Base-by-base conservation (phyloP, 2,329 filamentous ascomycete species). In the Metarhizium sp. region DNA sequence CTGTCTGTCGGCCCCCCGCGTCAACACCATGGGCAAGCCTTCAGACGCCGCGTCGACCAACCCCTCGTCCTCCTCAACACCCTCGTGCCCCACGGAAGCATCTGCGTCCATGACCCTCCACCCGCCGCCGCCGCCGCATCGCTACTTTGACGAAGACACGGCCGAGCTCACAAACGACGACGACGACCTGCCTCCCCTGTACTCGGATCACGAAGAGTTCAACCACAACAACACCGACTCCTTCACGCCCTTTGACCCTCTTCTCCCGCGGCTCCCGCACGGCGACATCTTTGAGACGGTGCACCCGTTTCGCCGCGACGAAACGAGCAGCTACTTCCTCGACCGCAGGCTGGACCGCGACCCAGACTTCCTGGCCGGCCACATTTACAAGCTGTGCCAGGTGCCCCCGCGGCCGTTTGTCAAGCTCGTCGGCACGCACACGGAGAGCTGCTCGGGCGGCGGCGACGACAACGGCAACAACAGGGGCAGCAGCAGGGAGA, bases 371-470 rank as follows among this genome's bases (percentile, higher is more conserved):
- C 71, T 84, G 20, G 69, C 77, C 56, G 56, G 64, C 13, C 73
- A 79, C 59, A 67, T 84, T 58, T 61, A 61, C 1, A 60, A 66
- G 6, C 75, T 79, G 49, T 72, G 78, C 30, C 62, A 62, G 32
- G 64, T 71, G 10, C 81, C 82, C 4, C 81, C 81, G 0, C 74
- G 79, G n/a, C 76, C 77, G 0, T 75, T 71, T 52, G 72, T 84
- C 8, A 73, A 72, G 50, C 67, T 86, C 46, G 69, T 72, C 36
- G 83, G 83, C 53, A 75, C 75, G 4, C 82, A 85, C 66, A 48
- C 32, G 10, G 53, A 59, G 20, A 55, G 53, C 25, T 1, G 25
- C 32, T 20, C 52, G 36, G 51, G 52, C 45, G 67, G 68, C 43
- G 51, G 52, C 45, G 67, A 68, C 43, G 70, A 74, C 53, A 70